These are phyloP conservation scores for Cutaneotrichosporon sp. DNA, from an alignment of 1,284 basidiomycete genomes.

Conservation along the genomic window DNA sequence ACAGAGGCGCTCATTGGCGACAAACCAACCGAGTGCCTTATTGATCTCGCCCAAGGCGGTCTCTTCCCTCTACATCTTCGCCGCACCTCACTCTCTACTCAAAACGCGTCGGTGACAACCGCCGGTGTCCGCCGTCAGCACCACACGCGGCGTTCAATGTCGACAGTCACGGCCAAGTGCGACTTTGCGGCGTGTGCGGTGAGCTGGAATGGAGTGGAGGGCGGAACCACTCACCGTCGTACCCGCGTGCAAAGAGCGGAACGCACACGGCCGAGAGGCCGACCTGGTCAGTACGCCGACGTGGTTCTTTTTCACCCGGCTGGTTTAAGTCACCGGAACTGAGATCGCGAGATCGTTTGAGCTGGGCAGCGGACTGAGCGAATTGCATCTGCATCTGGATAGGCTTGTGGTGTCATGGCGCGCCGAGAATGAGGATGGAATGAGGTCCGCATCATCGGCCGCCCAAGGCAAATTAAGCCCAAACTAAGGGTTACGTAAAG, in stretches of 20 bases:
- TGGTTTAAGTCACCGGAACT: too few relatives aligned
- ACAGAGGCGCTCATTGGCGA: not conserved
- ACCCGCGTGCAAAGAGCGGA: not conserved
- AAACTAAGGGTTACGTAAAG: not conserved
- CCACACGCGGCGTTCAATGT: not conserved
- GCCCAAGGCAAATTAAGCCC: not conserved
- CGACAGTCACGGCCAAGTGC: too few relatives aligned
- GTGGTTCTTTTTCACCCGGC: too few relatives aligned
- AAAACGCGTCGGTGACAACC: not conserved
- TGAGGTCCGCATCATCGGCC: not conserved
- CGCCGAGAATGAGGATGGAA: not conserved
- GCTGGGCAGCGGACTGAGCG: not conserved
- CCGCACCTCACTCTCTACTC: not conserved
- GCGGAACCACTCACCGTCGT: not conserved
- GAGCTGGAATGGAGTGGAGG: not conserved
- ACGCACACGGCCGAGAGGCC: not conserved
- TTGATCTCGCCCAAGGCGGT: not conserved
- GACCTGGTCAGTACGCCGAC: too few relatives aligned
- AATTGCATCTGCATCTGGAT: not conserved
- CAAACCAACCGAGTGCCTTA: not conserved
- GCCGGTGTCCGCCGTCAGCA: not conserved
- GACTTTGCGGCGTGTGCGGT: too few relatives aligned
- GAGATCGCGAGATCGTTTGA: too few relatives aligned
- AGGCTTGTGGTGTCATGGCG: not conserved
- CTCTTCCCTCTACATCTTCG: not conserved